Conservation (phyloP, 1,284 basidiomycete genomes). For the Ganoderma leucocontextum region DNA sequence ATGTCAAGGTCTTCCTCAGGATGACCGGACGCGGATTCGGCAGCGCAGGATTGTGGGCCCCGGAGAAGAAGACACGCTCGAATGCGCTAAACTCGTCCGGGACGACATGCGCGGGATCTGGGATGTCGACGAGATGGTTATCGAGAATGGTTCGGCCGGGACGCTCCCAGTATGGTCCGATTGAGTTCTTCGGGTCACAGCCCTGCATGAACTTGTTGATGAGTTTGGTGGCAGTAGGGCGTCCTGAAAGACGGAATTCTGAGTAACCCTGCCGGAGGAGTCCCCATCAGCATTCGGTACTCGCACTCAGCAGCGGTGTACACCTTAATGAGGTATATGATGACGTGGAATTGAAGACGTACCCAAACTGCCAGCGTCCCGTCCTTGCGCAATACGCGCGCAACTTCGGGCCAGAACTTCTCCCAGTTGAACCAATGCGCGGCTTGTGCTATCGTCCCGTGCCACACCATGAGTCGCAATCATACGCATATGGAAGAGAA, state of each 20-base stretch:
- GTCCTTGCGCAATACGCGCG: slow-evolving; percentile 67
- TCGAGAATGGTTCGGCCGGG: slow-evolving; percentile 84
- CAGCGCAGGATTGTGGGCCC: slow-evolving; percentile 55
- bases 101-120: slow-evolving; percentile 56
- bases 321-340: background rate
- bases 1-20: slow-evolving; percentile 67
- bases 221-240: slow-evolving; percentile 64
- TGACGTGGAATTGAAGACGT: slow-evolving; percentile 32
- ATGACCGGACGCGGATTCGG: slow-evolving; percentile 58
- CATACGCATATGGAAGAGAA: background rate
- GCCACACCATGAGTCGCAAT: background rate
- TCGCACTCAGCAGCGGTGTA: background rate
- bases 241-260: slow-evolving; percentile 74
- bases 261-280: slow-evolving; percentile 70
- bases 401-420: slow-evolving; percentile 75
- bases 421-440: slow-evolving; percentile 89
- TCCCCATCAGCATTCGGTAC: background rate
- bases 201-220: slow-evolving; percentile 72
- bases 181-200: slow-evolving; percentile 55
- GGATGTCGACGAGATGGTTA: slow-evolving; percentile 73
- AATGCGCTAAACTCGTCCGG: slow-evolving; percentile 49
- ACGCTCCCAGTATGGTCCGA: slow-evolving; percentile 83
- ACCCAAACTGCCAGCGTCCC: slow-evolving; percentile 86
- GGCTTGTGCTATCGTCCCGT: slow-evolving; percentile 67
- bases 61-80: slow-evolving; percentile 64